Conservation (phyloP, 2,329 filamentous ascomycete genomes). For the Neonectria sp. region DNA sequence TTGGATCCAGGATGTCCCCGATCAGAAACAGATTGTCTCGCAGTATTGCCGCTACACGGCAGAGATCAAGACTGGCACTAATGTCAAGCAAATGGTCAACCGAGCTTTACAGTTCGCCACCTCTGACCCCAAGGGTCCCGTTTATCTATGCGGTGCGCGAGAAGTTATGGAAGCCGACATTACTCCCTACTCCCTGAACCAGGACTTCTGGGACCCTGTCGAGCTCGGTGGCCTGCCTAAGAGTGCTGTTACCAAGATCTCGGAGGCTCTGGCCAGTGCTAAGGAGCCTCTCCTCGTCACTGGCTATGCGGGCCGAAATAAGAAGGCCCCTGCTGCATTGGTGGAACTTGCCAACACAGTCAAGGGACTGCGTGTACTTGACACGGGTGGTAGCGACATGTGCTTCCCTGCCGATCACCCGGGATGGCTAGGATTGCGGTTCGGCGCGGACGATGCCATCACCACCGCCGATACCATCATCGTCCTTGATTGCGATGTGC, state of each 20-base stretch:
- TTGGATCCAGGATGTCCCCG: conserved; percentile 88
- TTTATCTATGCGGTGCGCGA: conserved; percentile 83
- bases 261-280: conserved; percentile 74
- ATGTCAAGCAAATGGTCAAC: conserved; percentile 92
- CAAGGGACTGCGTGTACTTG: conserved; percentile 79
- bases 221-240: conserved; percentile 73
- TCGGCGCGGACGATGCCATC: conserved; percentile 81
- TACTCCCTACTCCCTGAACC: conserved; percentile 77
- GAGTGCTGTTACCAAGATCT: conserved; percentile 70
- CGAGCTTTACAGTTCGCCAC: conserved; percentile 86
- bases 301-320: conserved; percentile 80
- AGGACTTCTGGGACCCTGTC: conserved; percentile 79
- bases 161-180: conserved; percentile 92
- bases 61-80: conserved; percentile 87
- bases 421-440: conserved; percentile 79
- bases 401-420: conserved; percentile 82
- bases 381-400: conserved; percentile 86
- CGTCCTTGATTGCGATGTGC: conserved; percentile 90
- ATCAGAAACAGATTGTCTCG: conserved; percentile 83
- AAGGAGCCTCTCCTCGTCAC: conserved; percentile 79
- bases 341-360: conserved; percentile 78
- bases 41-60: conserved; percentile 90
- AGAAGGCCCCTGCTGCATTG: conserved; percentile 71
- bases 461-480: conserved; percentile 86
- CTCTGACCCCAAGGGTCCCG: conserved; percentile 83